Evolutionary conservation across 768 basidiomycete species (phyloP), one percentile per base, ranked within the genome.

Genomic region (Mycena albidolilacea): DNA sequence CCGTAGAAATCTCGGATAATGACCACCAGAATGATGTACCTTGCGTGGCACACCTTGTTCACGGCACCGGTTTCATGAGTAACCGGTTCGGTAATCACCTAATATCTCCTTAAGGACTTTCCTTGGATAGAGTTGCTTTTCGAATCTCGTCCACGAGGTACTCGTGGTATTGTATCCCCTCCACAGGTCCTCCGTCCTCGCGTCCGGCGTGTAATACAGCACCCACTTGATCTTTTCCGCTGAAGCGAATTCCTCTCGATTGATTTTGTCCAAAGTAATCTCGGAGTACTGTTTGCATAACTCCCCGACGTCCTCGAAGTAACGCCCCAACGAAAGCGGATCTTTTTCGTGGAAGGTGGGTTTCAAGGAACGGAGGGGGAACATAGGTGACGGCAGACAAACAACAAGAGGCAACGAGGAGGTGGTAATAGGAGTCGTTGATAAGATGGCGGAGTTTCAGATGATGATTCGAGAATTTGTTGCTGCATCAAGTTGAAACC

Each of bases 231-330:
- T 67, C 35, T 59, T 67, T 7, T 30, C 30, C 30, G 30, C 30
- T 30, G 30, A 30, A 3, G 30, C 30, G 30, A 30, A 30, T 30
- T 30, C 30, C 30, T 30, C 30, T 30, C 30, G 30, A 30, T 30
- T 30, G 30, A 30, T 30, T 3, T 30, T 3, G 30, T 30, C 30
- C 30, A 30, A 30, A 3, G 30, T 12, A 57, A 14, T 10, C 44
- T 46, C 10, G 23, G 41, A 3, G n/a, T 23, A 10, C 19, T 8
- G 30, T n/a, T 12, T 12, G 19, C 39, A 55, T 11, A 67, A 17
- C 43, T 59, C 57, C 15, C 48, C 66, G 44, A 67, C 37, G 57
- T 67, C 66, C 55, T 46, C 57, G n/a, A 67, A 67, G 35, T 59
- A 67, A n/a, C 66, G 66, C 12, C 55, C 35, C 55, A 59, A 12